phyloP scores from a whole-genome alignment of 495 filamentous ascomycete genomes.

The Penicillium simplicissimum region DNA sequence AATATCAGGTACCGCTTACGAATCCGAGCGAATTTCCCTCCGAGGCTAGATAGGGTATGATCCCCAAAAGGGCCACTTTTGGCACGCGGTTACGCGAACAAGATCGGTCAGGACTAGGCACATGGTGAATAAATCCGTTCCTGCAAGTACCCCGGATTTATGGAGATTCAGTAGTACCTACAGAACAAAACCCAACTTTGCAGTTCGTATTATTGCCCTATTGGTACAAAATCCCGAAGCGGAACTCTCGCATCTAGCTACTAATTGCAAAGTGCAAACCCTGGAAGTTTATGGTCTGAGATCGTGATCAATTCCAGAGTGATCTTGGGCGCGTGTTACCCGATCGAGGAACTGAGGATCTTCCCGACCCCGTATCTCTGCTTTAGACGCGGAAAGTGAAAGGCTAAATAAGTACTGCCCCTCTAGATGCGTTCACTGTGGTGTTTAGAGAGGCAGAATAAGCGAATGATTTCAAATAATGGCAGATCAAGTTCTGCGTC shows the following conservation, averaged over 20 bases:
- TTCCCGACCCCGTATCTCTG: neutral
- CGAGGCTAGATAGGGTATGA: neutral
- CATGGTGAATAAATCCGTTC: neutral
- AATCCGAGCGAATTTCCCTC: neutral
- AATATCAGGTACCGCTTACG: neutral
- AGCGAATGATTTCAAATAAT: neutral
- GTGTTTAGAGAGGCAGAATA: neutral
- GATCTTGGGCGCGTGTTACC: neutral
- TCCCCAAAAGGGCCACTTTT: neutral
- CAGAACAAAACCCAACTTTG: neutral
- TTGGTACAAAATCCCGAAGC: neutral
- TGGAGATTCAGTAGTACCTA: neutral
- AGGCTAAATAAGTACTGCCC: neutral
- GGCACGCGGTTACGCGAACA: neutral
- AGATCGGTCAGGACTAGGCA: neutral
- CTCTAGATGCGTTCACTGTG: neutral
- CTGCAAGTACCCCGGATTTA: neutral
- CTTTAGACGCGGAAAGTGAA: neutral
- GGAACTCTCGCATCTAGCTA: neutral
- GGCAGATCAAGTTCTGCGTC: too few relatives aligned
- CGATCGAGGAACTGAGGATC: neutral
- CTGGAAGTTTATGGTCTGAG: neutral
- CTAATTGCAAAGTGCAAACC: neutral
- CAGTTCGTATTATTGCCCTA: neutral
- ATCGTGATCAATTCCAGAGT: neutral